Evolutionary conservation across 169 alveolate genomes (phyloP).

Genomic region (Cryptosporidium sp.): DNA sequence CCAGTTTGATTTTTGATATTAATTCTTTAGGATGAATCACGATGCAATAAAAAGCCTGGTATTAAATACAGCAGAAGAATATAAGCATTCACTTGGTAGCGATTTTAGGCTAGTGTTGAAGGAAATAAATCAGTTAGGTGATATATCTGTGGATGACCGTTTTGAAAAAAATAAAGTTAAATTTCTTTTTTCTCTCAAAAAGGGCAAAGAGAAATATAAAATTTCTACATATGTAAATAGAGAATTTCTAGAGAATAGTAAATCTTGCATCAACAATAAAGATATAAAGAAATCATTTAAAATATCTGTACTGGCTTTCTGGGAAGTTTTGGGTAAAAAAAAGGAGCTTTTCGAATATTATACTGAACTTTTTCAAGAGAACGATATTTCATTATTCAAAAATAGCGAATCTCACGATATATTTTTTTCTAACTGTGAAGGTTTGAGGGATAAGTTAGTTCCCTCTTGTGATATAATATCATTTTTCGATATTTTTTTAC

Average conservation of each 20-base stretch:
- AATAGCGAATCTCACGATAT: conserved; percentile 22
- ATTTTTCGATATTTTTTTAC: conserved; percentile 30
- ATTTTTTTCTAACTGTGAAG: conserved; percentile 23
- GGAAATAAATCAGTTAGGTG: conserved; percentile 4
- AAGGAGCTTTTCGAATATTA: conserved; percentile 42
- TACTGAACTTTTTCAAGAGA: not conserved
- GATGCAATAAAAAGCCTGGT: conserved; percentile 4
- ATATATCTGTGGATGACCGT: not conserved
- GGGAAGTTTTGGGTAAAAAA: not conserved
- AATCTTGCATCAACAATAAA: not conserved
- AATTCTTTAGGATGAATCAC: not conserved
- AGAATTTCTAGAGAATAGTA: not conserved
- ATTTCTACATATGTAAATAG: conserved; percentile 5
- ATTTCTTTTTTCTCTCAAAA: not conserved
- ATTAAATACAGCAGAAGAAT: conserved; percentile 23
- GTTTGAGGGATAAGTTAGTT: conserved; percentile 7
- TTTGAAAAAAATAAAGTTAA: conserved; percentile 1
- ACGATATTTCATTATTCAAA: not conserved
- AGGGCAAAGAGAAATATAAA: not conserved
- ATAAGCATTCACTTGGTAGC: conserved; percentile 38
- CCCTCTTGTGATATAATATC: conserved; percentile 50
- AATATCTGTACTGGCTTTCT: not conserved
- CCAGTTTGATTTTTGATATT: not conserved
- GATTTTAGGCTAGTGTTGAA: conserved; percentile 19
- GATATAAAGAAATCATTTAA: not conserved